These are phyloP conservation scores for Eucalyptus cloeziana DNA, from an alignment of 345 rosid species.

Conservation along the genomic window DNA sequence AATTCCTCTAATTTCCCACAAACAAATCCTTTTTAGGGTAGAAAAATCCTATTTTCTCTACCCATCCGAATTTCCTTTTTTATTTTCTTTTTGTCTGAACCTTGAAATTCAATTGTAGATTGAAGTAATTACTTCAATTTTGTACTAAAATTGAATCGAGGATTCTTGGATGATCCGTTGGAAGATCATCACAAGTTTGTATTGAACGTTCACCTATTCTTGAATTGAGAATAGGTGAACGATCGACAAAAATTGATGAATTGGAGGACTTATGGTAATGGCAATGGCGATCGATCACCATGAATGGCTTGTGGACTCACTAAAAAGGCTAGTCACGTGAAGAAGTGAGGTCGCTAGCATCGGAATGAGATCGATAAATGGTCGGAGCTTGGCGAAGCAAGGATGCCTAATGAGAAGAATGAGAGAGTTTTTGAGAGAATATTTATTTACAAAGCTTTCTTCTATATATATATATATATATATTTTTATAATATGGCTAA, in stretches of 20 bases:
- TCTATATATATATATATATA: too few relatives aligned
- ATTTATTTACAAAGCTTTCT: background rate
- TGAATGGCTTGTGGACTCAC: background rate
- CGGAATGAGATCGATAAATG: background rate
- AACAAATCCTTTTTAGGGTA: too few relatives aligned
- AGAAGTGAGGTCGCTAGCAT: background rate
- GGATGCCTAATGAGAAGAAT: background rate
- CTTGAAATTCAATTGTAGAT: background rate
- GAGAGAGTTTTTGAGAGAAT: background rate
- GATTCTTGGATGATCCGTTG: background rate
- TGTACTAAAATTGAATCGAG: background rate
- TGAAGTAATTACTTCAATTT: background rate
- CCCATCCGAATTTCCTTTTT: too few relatives aligned
- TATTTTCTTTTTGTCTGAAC: too few relatives aligned
- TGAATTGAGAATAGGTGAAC: background rate
- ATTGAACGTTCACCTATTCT: background rate
- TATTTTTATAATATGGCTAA: too few relatives aligned
- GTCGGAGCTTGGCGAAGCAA: background rate
- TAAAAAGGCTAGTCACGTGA: background rate
- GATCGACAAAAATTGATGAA: background rate
- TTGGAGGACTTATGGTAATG: background rate
- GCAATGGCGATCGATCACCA: background rate
- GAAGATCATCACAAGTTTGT: background rate
- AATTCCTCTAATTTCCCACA: too few relatives aligned
- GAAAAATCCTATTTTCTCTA: too few relatives aligned